These are phyloP conservation scores for Sugiyamaella xylanicola DNA, from an alignment of 1,139 yeast species.

Conservation along the genomic window DNA sequence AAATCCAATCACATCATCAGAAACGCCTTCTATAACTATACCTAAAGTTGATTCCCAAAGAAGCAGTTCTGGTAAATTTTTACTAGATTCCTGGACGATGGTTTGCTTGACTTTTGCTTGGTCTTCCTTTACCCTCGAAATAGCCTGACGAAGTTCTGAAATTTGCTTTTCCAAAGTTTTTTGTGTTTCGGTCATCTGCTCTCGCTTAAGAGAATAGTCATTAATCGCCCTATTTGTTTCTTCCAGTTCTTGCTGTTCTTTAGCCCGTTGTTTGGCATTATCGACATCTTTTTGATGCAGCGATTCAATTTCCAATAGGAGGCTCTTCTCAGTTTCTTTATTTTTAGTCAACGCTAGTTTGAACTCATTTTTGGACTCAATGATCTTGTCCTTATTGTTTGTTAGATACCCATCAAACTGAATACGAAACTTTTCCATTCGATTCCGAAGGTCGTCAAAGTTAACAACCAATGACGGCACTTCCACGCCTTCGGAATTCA, in stretches of 20 bases:
- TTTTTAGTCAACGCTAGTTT: conserved; percentile 30
- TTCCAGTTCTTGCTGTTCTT: conserved; percentile 33
- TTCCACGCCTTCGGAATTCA: conserved; percentile 12
- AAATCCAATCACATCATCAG: conserved; percentile 37
- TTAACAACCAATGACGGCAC: conserved; percentile 34
- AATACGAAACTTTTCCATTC: conserved; percentile 35
- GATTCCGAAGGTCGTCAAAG: conserved; percentile 31
- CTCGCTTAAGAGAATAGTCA: conserved; percentile 29
- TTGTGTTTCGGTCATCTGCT: conserved; percentile 30
- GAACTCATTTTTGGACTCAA: conserved; percentile 32
- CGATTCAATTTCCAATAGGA: conserved; percentile 34
- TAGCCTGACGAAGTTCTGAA: conserved; percentile 23
- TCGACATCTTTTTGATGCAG: conserved; percentile 31
- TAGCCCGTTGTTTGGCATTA: conserved; percentile 29
- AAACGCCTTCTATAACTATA: conserved; percentile 36
- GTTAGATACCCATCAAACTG: conserved; percentile 34
- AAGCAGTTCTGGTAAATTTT: conserved; percentile 37
- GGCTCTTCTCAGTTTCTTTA: conserved; percentile 31
- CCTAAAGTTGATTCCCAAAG: conserved; percentile 40
- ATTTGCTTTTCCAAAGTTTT: conserved; percentile 27
- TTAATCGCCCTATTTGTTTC: conserved; percentile 30
- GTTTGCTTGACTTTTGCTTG: conserved; percentile 29
- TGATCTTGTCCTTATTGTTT: conserved; percentile 30
- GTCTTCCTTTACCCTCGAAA: conserved; percentile 25
- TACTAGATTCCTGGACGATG: conserved; percentile 32